A percentile compares a stretch with the other conserved stretches of the same genome.
Evolutionary conservation across 192 early-diverging fungal species (phyloP).

Genomic region (Umbelopsis vinacea): DNA sequence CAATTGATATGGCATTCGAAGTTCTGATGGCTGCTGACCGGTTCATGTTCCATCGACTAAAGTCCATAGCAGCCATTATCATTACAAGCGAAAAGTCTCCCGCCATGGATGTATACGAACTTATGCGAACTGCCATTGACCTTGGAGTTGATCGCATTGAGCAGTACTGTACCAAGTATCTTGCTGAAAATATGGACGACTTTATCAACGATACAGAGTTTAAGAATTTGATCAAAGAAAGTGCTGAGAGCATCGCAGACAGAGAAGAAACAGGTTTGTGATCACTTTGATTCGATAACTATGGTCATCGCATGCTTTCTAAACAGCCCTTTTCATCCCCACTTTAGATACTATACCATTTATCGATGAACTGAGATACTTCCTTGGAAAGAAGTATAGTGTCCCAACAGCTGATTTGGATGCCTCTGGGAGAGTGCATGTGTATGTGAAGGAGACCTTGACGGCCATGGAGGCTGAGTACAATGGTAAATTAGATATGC

Average conservation of each 20-base stretch:
- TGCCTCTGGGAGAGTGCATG: conserved; percentile 34
- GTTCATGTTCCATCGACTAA: conserved; percentile 51
- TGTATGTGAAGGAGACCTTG: conserved; percentile 36
- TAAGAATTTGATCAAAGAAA: conserved; percentile 39
- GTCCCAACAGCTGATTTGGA: conserved; percentile 29
- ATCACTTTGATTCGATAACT: not conserved
- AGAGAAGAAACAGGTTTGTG: conserved; percentile 46
- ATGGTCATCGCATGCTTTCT: not conserved
- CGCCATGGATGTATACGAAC: conserved; percentile 33
- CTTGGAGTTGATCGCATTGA: conserved; percentile 53
- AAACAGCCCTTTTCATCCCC: too few relatives aligned
- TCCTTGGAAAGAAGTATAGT: conserved; percentile 42
- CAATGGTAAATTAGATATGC: conserved; percentile 36
- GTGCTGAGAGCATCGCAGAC: conserved; percentile 40
- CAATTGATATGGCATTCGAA: conserved; percentile 37
- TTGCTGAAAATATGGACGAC: conserved; percentile 45
- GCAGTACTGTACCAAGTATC: conserved; percentile 45
- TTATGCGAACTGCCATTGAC: conserved; percentile 43
- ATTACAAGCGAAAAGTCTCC: conserved; percentile 33
- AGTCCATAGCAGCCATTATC: conserved; percentile 44
- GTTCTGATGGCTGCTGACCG: conserved; percentile 51
- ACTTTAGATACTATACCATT: conserved; percentile 53
- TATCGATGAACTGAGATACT: conserved; percentile 58
- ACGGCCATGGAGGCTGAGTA: conserved; percentile 41
- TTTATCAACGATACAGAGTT: conserved; percentile 36